Conservation (phyloP, 1,284 basidiomycete genomes). For the Mycosarcoma mackinlayi region DNA sequence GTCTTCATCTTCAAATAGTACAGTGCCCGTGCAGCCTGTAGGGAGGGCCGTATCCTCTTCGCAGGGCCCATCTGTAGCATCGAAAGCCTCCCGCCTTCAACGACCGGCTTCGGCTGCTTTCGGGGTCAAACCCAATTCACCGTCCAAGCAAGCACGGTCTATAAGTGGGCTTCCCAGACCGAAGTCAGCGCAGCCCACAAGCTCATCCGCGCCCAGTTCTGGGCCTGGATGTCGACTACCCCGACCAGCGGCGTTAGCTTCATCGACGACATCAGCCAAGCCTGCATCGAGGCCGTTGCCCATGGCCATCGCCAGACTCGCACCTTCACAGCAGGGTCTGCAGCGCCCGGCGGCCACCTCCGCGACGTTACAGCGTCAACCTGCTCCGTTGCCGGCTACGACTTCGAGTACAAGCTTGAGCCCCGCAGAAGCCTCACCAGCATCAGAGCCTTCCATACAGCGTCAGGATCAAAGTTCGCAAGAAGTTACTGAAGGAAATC, state of each 20-base stretch:
- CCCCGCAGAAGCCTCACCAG: background rate
- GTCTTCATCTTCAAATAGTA: background rate
- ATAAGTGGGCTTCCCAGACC: slow-evolving; percentile 37
- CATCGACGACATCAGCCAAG: slow-evolving; percentile 2
- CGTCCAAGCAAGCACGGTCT: slow-evolving; percentile 22
- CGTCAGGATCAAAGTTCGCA: background rate
- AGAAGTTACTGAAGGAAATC: background rate
- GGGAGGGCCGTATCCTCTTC: slow-evolving; percentile 2
- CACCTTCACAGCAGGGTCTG: slow-evolving; percentile 15
- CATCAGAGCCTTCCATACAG: background rate
- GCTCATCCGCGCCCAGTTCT: background rate
- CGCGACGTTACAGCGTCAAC: background rate
- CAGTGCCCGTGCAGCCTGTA: background rate
- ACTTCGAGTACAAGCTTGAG: background rate
- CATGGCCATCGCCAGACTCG: slow-evolving; percentile 40
- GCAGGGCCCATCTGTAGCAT: slow-evolving; percentile 29
- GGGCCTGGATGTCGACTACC: slow-evolving; percentile 38
- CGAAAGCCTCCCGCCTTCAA: slow-evolving; percentile 29
- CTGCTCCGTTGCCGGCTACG: background rate
- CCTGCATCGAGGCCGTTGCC: slow-evolving; percentile 25
- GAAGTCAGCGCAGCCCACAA: slow-evolving; percentile 6
- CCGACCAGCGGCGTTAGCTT: slow-evolving; percentile 22
- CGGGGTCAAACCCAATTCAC: slow-evolving; percentile 16
- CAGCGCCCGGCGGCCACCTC: background rate
- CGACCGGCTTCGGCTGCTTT: slow-evolving; percentile 27